Percentiles rank a stretch among this genome's conserved stretches.
Conservation (phyloP, 805 yeast genomes). For the Torulaspora franciscae region DNA sequence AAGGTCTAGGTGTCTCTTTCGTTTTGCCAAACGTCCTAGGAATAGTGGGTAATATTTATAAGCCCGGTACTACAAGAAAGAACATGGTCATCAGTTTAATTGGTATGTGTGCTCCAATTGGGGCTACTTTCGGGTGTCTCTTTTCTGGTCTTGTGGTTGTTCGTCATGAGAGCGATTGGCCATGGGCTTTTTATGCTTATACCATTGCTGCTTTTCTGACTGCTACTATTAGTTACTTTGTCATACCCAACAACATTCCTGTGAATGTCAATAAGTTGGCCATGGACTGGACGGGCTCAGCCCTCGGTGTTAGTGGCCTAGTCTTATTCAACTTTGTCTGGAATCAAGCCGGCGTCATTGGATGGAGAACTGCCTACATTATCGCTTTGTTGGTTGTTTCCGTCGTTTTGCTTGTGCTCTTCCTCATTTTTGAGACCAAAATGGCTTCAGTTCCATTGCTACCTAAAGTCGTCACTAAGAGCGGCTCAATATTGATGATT, state of each 20-base stretch:
- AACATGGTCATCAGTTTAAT: conserved; percentile 51
- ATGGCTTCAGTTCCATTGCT: conserved; percentile 45
- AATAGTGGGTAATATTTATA: conserved; percentile 44
- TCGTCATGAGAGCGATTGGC: conserved; percentile 39
- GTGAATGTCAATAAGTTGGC: conserved; percentile 22
- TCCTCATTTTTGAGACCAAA: conserved; percentile 44
- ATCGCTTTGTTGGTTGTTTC: conserved; percentile 45
- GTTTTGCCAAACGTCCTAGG: conserved; percentile 58
- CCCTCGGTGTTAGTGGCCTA: conserved; percentile 50
- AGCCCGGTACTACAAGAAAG: conserved; percentile 44
- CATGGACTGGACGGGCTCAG: conserved; percentile 43
- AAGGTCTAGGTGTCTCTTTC: conserved; percentile 59
- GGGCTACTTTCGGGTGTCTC: conserved; percentile 52
- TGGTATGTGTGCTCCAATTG: conserved; percentile 61
- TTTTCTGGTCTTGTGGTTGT: conserved; percentile 41
- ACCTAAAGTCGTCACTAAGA: conserved; percentile 43
- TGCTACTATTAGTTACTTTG: conserved; percentile 34
- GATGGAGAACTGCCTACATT: conserved; percentile 53
- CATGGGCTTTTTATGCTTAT: conserved; percentile 53
- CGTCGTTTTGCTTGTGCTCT: conserved; percentile 30
- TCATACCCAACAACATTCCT: conserved; percentile 37
- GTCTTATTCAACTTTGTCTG: conserved; percentile 55
- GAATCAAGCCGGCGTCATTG: conserved; percentile 63
- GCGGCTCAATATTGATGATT: conserved; percentile 41
- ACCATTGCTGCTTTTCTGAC: conserved; percentile 39